Evolutionary conservation across 2,329 filamentous ascomycete genomes (phyloP), one percentile per base, ranked within the genome.

Genomic region (Penicillium griseofulvum): DNA sequence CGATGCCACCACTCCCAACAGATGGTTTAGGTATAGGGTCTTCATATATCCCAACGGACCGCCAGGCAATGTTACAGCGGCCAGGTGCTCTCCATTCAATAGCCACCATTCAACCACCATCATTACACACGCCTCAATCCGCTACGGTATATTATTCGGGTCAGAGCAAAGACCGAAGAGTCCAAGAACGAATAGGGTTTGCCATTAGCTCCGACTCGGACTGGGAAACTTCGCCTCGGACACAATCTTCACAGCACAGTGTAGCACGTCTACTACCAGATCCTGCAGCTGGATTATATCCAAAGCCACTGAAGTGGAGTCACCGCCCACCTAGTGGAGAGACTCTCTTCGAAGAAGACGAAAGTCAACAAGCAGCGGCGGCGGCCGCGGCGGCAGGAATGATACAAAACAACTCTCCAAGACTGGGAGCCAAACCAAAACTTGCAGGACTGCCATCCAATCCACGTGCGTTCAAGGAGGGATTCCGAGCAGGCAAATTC

Each of bases 281-380:
- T 41, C 66, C 67, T 28, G 67, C 68, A n/a, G 54, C 58, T 56
- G 65, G 64, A 17, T 55, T 76, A 17, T 73, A 70, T 54, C 75
- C 76, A 26, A 68, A 72, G 26, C 75, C 72, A 19, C 61, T 77
- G n/a, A 65, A 65, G 42, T 64, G 68, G 56, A 68, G 62, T 37
- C 65, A 66, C 37, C 64, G 68, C 17, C 69, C 66, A 10, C 49
- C 43, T 17, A 76, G 74, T 55, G 64, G 64, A 19, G 69, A 61
- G 26, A 75, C 73, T 1, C 55, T 72, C 10, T 73, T 75, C 52
- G 74, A 76, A 61, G 74, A 76, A 37, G 73, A 75, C 41, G 62
- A 64, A 42, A 34, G 19, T 29, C 61, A 31, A 55, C 65, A 49
- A 59, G 56, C 38, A 4, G 33, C 44, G 16, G 39, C 41, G 0